Conservation (phyloP, 1,139 yeast genomes). For the Zygoascus hellenicus region DNA sequence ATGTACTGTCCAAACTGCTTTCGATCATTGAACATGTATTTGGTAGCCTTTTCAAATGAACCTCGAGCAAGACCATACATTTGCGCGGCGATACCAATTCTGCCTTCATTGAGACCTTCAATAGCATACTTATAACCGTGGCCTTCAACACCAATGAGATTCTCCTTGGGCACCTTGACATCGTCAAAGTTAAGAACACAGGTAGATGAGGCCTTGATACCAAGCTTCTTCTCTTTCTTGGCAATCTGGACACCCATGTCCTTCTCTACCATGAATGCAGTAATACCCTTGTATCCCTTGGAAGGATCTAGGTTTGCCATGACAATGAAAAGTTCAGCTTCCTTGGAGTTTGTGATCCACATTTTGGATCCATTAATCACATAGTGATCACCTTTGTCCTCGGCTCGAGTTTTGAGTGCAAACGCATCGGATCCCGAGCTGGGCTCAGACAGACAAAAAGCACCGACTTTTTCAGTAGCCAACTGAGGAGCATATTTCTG, state of each 20-base stretch:
- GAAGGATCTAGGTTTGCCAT: constrained; percentile 40
- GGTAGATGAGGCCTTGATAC: constrained; percentile 42
- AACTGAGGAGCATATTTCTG: constrained; percentile 38
- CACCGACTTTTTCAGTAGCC: constrained; percentile 36
- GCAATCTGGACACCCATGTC: constrained; percentile 39
- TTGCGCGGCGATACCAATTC: constrained; percentile 44
- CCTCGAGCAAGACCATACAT: constrained; percentile 44
- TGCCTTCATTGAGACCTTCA: constrained; percentile 41
- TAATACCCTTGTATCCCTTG: constrained; percentile 42
- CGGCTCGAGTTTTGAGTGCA: constrained; percentile 38
- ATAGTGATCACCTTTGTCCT: constrained; percentile 33
- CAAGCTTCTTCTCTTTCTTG: constrained; percentile 42
- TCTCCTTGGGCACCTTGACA: constrained; percentile 38
- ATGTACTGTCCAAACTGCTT: constrained; percentile 41
- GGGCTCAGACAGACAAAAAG: constrained; percentile 40
- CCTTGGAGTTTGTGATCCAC: constrained; percentile 44
- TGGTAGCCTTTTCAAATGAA: constrained; percentile 39
- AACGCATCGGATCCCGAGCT: constrained; percentile 44
- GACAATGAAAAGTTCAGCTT: constrained; percentile 40
- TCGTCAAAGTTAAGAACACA: constrained; percentile 41
- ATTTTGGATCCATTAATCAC: constrained; percentile 39
- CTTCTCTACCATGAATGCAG: constrained; percentile 41
- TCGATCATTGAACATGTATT: constrained; percentile 38
- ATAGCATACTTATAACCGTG: constrained; percentile 44
- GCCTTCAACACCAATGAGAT: constrained; percentile 40